A percentile compares a stretch with the other conserved stretches of the same genome.
These are phyloP conservation scores for Dendrocalamus sinicus DNA, from an alignment of 176 grass and related monocot genomes.

Conservation along the genomic window DNA sequence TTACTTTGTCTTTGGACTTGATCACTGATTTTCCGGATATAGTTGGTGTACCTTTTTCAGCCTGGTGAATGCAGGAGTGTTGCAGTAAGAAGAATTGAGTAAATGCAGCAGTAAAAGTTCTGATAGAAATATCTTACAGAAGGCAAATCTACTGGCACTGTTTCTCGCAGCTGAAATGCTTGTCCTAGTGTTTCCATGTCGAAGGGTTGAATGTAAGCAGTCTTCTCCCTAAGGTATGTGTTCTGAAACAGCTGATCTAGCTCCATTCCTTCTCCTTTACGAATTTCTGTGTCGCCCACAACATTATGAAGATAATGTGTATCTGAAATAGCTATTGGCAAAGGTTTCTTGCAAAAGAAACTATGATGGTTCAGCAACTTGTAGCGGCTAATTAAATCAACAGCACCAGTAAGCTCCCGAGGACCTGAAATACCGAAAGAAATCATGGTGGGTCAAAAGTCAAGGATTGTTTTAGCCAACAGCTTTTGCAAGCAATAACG, in stretches of 20 bases:
- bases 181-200: conserved; percentile 79
- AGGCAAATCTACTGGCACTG: conserved; percentile 76
- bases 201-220: conserved; percentile 72
- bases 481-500: conserved; percentile 1
- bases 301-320: conserved; percentile 96
- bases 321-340: conserved; percentile 84
- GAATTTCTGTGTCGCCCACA: conserved; percentile 93
- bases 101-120: conserved; percentile 16
- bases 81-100: conserved; percentile 10
- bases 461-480: not conserved
- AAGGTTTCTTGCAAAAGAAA: conserved; percentile 90
- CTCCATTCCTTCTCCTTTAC: conserved; percentile 98
- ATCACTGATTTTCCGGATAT: conserved; percentile 76
- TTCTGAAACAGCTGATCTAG: conserved; percentile 84
- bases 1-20: conserved; percentile 76
- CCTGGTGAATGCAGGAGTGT: conserved; percentile 47
- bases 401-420: conserved; percentile 81
- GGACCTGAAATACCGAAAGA: conserved; percentile 60
- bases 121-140: conserved; percentile 68
- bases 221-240: conserved; percentile 70
- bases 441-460: conserved; percentile 11
- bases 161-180: conserved; percentile 91
- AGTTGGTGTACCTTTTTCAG: conserved; percentile 85
- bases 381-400: conserved; percentile 91
- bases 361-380: conserved; percentile 79